Conservation (phyloP, 352 stramenopile species). For the Blastocystis sp. region DNA sequence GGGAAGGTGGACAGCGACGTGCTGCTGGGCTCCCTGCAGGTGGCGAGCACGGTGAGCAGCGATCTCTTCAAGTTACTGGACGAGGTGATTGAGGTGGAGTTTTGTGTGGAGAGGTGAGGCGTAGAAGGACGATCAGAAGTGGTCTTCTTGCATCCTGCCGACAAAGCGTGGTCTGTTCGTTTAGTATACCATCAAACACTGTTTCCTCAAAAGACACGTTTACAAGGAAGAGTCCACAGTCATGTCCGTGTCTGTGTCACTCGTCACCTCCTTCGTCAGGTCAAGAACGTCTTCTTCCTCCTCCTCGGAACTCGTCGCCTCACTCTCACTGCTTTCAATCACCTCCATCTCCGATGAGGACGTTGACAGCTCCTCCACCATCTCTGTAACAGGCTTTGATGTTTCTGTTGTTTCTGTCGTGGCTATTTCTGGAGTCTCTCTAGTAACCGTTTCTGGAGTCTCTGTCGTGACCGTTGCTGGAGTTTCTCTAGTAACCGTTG, state of each 20-base stretch:
- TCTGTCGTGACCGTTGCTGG: too few species aligned
- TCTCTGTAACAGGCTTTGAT: too few species aligned
- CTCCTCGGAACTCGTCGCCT: not conserved
- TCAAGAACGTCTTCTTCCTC: not conserved
- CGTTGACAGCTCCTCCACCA: too few species aligned
- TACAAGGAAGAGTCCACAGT: not conserved
- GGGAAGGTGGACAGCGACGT: constrained; percentile 18
- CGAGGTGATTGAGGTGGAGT: not conserved
- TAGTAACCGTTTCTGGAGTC: too few species aligned
- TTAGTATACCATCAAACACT: not conserved
- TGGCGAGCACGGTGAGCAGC: constrained; percentile 29
- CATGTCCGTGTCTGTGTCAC: not conserved
- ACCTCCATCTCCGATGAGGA: too few species aligned
- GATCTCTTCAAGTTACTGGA: constrained; percentile 30
- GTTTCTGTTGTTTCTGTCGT: too few species aligned
- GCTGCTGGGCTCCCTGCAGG: constrained; percentile 30
- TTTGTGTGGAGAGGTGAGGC: not conserved
- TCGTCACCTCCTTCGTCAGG: not conserved
- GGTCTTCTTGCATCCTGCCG: constrained; percentile 8
- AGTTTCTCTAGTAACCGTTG: too few species aligned
- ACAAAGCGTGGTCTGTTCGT: constrained; percentile 50
- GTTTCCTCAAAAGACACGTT: constrained; percentile 1
- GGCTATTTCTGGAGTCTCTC: too few species aligned
- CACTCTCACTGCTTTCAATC: too few species aligned
- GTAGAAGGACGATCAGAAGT: constrained; percentile 27